Evolutionary conservation across 805 yeast species (phyloP), one percentile per base, ranked within the genome.

Genomic region (Yamadazyma insecticola): DNA sequence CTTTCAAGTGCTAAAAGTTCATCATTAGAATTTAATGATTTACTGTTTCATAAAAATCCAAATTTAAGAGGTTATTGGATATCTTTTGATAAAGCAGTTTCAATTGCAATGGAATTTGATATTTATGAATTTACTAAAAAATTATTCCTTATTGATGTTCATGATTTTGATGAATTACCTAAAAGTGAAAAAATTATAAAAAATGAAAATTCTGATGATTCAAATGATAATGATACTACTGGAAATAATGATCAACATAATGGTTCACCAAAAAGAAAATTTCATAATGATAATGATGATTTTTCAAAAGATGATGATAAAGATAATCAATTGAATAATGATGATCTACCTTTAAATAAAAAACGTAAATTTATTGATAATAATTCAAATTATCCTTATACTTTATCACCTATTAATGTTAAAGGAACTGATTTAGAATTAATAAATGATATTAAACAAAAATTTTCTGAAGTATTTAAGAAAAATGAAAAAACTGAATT

Each of bases 71-170:
- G 72, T 0, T 31, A 63, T 13, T 65, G 72, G 72, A 51, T 65
- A 15, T 59, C 70, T 10, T 65, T 62, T 47, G 72, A 64, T 35
- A 60, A 56, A 42, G 70, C 70, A 2, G 66, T 65, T 12, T 34
- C 44, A 13, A 36, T 65, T n/a, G 61, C 68, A 9, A 43, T 55
- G 16, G 55, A 55, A 30, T 62, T 64, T 35, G 69, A 63, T 41
- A 44, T 64, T 22, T 65, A 65, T 44, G 60, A 55, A 30, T 36
- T 62, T 26, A 45, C 53, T 16, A 63, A 63, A 45, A 47, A 43
- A 33, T 44, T 65, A 27, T 62, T 64, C 32, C 46, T 65, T 32
- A 53, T 65, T n/a, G 70, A 65, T 37, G 72, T 65, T 22, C 72
- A 65, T 38, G 70, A 63, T 35, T 64, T 46, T 37, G 69, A 63